Evolutionary conservation across 768 basidiomycete species (phyloP).

Genomic region (Boletus patriciae): DNA sequence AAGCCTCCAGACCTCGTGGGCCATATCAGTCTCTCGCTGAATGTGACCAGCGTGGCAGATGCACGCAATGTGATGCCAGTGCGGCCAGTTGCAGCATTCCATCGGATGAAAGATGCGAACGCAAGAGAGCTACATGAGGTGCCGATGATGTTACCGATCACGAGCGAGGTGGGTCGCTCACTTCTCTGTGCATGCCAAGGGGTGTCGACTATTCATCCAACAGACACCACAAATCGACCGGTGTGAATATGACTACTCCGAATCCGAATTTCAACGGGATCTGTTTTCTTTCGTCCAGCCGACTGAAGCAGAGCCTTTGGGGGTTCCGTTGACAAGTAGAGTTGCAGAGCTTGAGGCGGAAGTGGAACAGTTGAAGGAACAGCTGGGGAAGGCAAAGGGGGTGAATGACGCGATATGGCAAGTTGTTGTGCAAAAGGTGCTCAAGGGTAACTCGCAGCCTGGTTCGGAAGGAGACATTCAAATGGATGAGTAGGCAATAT

Average conservation of each 20-base stretch:
- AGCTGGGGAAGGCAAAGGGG: conserved; percentile 82
- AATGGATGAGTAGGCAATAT: conserved; percentile 16
- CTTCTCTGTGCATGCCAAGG: background rate
- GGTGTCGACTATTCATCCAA: background rate
- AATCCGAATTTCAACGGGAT: conserved; percentile 61
- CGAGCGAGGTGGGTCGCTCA: conserved; percentile 38
- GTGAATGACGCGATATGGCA: conserved; percentile 96
- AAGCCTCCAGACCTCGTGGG: conserved; percentile 87
- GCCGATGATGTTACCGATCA: conserved; percentile 54
- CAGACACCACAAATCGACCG: conserved; percentile 19
- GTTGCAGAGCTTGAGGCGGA: conserved; percentile 73
- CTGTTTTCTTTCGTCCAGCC: conserved; percentile 65
- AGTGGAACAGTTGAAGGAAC: conserved; percentile 59
- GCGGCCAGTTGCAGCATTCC: conserved; percentile 66
- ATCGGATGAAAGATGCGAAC: conserved; percentile 68
- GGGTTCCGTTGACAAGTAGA: conserved; percentile 49
- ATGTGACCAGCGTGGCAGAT: conserved; percentile 35
- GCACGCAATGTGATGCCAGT: conserved; percentile 63
- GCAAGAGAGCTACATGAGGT: conserved; percentile 71
- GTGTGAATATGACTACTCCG: conserved; percentile 41
- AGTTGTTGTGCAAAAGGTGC: conserved; percentile 65
- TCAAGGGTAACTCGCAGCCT: conserved; percentile 27
- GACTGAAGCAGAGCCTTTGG: conserved; percentile 27
- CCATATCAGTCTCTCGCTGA: conserved; percentile 60
- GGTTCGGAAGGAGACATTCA: background rate